Evolutionary conservation across 257 asterid species (phyloP).

Genomic region (Lycium barbarum): DNA sequence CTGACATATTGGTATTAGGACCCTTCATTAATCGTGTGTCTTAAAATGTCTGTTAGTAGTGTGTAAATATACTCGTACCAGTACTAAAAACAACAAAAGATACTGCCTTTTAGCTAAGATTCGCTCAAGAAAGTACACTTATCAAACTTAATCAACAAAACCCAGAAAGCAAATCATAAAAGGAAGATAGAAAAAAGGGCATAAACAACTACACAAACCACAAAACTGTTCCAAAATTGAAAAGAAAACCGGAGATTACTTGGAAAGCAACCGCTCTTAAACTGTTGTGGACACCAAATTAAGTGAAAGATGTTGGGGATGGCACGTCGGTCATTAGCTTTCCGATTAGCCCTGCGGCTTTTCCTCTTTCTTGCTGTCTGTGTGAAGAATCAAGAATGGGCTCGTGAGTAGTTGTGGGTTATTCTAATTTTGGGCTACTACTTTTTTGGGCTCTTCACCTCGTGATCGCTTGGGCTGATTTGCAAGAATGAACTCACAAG

Average conservation of each 20-base stretch:
- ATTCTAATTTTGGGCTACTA: background rate
- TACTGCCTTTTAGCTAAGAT: background rate
- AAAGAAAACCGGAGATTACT: background rate
- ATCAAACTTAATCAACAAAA: background rate
- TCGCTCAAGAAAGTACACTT: background rate
- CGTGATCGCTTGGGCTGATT: background rate
- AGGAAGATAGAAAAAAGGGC: background rate
- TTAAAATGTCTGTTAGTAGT: background rate
- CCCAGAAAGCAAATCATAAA: background rate
- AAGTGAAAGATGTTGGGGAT: background rate
- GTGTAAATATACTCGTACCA: background rate
- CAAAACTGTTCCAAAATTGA: background rate
- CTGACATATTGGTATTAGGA: no score
- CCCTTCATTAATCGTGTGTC: no score
- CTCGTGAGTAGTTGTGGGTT: background rate
- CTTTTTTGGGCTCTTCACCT: background rate
- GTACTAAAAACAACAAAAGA: conserved; percentile 5
- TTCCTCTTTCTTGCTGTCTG: conserved; percentile 1
- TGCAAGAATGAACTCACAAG: no score
- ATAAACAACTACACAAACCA: background rate
- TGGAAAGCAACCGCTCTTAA: background rate
- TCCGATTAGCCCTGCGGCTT: conserved; percentile 18
- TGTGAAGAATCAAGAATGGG: background rate
- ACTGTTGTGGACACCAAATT: background rate
- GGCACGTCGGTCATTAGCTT: background rate